phyloP scores from a whole-genome alignment of 768 basidiomycete species.

The Amanita rimosa region DNA sequence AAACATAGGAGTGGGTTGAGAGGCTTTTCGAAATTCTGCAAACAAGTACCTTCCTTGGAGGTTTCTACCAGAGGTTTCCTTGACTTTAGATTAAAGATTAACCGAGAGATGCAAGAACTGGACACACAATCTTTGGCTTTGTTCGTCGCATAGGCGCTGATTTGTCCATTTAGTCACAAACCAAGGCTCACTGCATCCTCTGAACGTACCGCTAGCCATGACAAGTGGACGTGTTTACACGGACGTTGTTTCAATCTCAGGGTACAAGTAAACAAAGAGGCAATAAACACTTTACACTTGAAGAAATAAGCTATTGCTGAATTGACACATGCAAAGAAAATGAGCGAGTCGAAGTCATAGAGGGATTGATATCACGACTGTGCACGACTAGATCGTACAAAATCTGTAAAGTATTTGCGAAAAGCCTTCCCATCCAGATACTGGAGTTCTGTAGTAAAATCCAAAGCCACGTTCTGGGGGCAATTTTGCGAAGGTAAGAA shows the following conservation, averaged over 20 bases:
- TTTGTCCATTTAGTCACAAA: background rate
- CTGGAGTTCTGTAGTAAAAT: conserved; percentile 68
- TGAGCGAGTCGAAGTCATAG: background rate
- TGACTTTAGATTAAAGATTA: conserved; percentile 2
- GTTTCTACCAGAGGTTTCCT: conserved; percentile 22
- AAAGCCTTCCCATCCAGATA: conserved; percentile 67
- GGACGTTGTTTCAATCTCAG: conserved; percentile 2
- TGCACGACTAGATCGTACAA: conserved; percentile 63
- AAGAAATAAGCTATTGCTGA: conserved; percentile 1
- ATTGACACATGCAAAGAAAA: background rate
- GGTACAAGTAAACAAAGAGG: background rate
- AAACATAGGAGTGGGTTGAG: background rate
- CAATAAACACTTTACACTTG: background rate
- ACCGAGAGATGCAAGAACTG: conserved; percentile 4
- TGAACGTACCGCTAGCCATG: conserved; percentile 12
- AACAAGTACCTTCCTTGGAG: conserved; percentile 30
- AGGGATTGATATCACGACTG: conserved; percentile 32
- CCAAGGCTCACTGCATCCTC: background rate
- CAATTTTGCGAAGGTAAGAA: conserved; percentile 87
- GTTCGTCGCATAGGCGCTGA: background rate
- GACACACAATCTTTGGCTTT: conserved; percentile 8
- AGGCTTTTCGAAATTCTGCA: background rate
- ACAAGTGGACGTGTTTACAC: background rate
- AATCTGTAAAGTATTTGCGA: conserved; percentile 80
- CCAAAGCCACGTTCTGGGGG: conserved; percentile 65